These are phyloP conservation scores for Tulasnella sp. DNA, from an alignment of 768 basidiomycete species.

Conservation along the genomic window DNA sequence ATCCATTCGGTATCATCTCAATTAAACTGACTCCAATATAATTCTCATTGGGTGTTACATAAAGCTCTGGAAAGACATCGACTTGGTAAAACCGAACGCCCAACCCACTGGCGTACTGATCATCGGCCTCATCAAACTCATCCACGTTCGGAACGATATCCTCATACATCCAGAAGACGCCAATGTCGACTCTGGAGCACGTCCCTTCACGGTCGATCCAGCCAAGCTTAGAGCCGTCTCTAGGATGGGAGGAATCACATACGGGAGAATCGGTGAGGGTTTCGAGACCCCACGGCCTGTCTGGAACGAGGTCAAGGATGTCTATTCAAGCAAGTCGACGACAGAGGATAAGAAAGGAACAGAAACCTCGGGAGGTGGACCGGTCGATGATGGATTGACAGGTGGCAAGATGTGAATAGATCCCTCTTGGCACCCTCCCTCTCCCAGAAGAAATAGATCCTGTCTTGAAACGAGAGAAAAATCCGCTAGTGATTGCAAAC, in stretches of 20 bases:
- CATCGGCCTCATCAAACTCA: conserved; percentile 43
- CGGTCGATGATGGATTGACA: not conserved
- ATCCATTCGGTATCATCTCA: not conserved
- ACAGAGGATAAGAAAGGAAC: not conserved
- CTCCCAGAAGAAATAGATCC: too few species aligned
- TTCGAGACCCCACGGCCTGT: conserved; percentile 26
- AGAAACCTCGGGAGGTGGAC: not conserved
- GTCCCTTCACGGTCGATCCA: conserved; percentile 26
- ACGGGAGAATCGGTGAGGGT: conserved; percentile 26
- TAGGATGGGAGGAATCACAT: conserved; percentile 34
- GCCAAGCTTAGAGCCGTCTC: conserved; percentile 30
- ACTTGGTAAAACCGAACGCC: conserved; percentile 36
- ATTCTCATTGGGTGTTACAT: conserved; percentile 12
- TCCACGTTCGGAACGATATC: conserved; percentile 38
- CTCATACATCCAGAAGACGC: not conserved
- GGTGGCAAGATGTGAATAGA: not conserved
- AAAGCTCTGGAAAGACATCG: conserved; percentile 44
- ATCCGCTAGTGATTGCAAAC: too few species aligned
- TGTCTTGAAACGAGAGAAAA: too few species aligned
- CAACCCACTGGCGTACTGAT: conserved; percentile 32
- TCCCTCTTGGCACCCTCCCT: too few species aligned
- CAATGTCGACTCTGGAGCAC: conserved; percentile 29
- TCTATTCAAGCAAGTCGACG: not conserved
- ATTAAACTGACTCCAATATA: too few species aligned
- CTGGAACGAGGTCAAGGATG: conserved; percentile 16